A percentile compares a stretch with the other conserved stretches of the same genome.
Evolutionary conservation across 108 stramenopile genomes (phyloP).

Genomic region (Pseudonitzschia multiseries): DNA sequence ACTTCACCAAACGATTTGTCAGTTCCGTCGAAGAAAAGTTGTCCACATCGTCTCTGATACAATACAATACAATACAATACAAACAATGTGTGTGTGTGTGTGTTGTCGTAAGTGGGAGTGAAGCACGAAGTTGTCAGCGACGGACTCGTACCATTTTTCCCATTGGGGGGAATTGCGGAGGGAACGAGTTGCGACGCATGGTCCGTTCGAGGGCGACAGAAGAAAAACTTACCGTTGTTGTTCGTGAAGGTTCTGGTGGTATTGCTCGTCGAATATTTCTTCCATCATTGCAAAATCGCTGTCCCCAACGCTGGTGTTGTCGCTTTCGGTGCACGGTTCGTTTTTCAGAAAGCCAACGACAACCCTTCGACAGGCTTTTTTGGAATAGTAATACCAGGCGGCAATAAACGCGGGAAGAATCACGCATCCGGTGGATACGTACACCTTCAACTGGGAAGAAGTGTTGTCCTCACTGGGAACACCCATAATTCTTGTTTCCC

Average conservation of each 20-base stretch:
- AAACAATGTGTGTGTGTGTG: no score
- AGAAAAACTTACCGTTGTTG: neutral
- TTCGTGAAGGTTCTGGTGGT: neutral
- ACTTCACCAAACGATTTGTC: conserved; percentile 25
- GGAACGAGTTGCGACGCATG: no score
- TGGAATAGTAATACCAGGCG: conserved; percentile 41
- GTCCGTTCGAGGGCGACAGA: neutral
- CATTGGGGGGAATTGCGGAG: no score
- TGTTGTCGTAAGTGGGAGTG: no score
- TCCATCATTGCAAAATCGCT: conserved; percentile 5
- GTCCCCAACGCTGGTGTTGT: neutral
- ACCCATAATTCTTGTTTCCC: neutral
- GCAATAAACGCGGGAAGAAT: conserved; percentile 34
- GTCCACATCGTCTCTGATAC: conserved; percentile 11
- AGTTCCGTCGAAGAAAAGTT: neutral
- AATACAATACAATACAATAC: neutral
- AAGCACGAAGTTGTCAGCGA: no score
- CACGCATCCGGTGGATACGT: conserved; percentile 29
- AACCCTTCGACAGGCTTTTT: conserved; percentile 21
- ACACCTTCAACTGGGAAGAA: neutral
- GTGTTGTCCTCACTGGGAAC: neutral
- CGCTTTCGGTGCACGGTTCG: neutral
- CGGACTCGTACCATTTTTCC: no score
- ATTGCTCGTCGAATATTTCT: conserved; percentile 11
- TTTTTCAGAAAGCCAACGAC: neutral